phyloP scores from a whole-genome alignment of 495 filamentous ascomycete species.

The Annulohypoxylon bovei region DNA sequence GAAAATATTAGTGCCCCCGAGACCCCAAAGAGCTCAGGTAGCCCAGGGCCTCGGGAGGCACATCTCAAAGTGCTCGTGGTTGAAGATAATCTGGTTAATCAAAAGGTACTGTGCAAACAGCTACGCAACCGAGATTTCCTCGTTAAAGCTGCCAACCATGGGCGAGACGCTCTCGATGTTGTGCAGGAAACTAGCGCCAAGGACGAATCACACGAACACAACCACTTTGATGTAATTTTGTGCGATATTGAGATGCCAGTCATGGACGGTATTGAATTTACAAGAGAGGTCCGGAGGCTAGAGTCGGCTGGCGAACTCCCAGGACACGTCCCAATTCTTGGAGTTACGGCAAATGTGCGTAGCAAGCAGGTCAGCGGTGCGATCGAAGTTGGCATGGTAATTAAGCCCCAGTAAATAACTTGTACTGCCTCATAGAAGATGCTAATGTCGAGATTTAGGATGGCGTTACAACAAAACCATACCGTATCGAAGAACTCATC shows the following conservation, averaged over 20 bases:
- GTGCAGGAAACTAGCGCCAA: constrained; percentile 43
- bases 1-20: background rate
- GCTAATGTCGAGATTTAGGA: constrained; percentile 55
- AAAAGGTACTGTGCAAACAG: constrained; percentile 72
- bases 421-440: background rate
- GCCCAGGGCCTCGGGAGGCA: background rate
- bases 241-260: constrained; percentile 91
- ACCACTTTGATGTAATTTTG: constrained; percentile 66
- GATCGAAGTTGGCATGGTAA: constrained; percentile 72
- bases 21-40: background rate
- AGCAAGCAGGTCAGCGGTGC: constrained; percentile 73
- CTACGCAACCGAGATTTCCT: constrained; percentile 70
- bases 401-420: constrained; percentile 27
- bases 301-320: constrained; percentile 58
- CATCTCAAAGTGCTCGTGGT: constrained; percentile 67
- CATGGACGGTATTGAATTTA: constrained; percentile 80
- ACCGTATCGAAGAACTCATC: constrained; percentile 71
- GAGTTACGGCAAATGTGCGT: constrained; percentile 80
- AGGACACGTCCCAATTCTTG: constrained; percentile 75
- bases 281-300: constrained; percentile 70
- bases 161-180: constrained; percentile 74
- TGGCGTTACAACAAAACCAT: constrained; percentile 78
- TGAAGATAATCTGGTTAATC: constrained; percentile 83
- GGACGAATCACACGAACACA: constrained; percentile 33
- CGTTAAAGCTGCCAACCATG: constrained; percentile 77